Evolutionary conservation across 2,329 filamentous ascomycete genomes (phyloP).

Genomic region (Pseudocercospora fijiensis): DNA sequence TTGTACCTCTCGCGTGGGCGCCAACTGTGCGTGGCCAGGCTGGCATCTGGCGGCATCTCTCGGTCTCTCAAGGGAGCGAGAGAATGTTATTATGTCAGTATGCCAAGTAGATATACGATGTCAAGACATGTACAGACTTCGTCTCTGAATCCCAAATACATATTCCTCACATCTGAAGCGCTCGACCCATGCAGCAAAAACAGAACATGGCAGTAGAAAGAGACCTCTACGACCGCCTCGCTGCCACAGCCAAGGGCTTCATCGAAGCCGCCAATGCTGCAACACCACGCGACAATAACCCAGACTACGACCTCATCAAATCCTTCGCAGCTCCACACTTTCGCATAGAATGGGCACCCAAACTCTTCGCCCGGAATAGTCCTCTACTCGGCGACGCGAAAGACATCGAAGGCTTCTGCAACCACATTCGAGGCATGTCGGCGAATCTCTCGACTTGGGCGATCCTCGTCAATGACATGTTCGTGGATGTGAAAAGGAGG

Average conservation of each 20-base stretch:
- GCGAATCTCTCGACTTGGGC: constrained; percentile 21
- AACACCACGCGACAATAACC: constrained; percentile 18
- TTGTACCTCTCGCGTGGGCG: neutral
- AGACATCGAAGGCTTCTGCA: constrained; percentile 21
- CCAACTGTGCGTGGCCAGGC: neutral
- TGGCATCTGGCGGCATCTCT: neutral
- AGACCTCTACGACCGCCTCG: constrained; percentile 19
- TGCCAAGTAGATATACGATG: neutral
- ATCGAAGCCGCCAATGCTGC: constrained; percentile 21
- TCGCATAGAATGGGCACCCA: constrained; percentile 23
- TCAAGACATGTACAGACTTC: neutral
- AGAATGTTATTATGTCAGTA: neutral
- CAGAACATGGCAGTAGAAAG: constrained; percentile 3
- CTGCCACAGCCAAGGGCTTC: constrained; percentile 21
- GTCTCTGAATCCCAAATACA: neutral
- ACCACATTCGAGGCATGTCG: constrained; percentile 20
- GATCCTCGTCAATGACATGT: constrained; percentile 16
- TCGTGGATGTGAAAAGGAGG: constrained; percentile 20
- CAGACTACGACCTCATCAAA: constrained; percentile 20
- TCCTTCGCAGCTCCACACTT: constrained; percentile 20
- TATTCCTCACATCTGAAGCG: neutral
- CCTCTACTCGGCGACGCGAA: constrained; percentile 19
- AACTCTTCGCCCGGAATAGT: constrained; percentile 19
- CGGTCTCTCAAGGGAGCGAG: neutral
- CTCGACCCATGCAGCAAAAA: neutral